These are phyloP conservation scores for Marsdenia floribunda DNA, from an alignment of 257 asterid genomes.

Conservation along the genomic window DNA sequence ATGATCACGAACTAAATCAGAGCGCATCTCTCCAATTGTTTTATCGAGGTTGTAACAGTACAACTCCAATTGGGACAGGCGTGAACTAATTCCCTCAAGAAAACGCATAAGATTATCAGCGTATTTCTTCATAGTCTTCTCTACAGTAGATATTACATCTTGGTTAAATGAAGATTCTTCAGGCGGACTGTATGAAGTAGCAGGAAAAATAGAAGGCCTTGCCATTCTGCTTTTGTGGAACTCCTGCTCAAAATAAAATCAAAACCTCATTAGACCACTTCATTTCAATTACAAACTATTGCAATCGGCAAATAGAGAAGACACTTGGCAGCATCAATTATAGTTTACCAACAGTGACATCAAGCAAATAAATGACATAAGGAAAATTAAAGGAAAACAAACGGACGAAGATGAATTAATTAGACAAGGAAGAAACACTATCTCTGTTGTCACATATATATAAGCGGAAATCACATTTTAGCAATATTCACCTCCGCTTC, in stretches of 20 bases:
- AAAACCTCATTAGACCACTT: slow-evolving; percentile 2
- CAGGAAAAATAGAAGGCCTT: slow-evolving; percentile 58
- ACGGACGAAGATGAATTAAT: background rate
- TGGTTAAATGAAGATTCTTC: slow-evolving; percentile 72
- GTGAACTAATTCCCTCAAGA: slow-evolving; percentile 92
- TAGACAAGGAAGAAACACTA: background rate
- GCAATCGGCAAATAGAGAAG: background rate
- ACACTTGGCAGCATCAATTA: background rate
- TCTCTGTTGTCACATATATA: background rate
- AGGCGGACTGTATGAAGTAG: slow-evolving; percentile 58
- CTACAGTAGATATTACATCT: slow-evolving; percentile 59
- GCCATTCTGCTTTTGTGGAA: slow-evolving; percentile 71
- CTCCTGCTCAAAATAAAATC: slow-evolving; percentile 48
- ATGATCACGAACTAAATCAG: slow-evolving; percentile 70
- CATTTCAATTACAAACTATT: background rate
- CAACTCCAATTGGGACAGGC: slow-evolving; percentile 82
- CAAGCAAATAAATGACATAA: background rate
- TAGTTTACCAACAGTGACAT: background rate
- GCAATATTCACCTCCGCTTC: background rate
- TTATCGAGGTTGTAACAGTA: slow-evolving; percentile 91
- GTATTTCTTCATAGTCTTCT: slow-evolving; percentile 74
- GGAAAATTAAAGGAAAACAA: background rate
- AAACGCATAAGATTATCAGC: slow-evolving; percentile 87
- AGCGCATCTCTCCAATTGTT: slow-evolving; percentile 85
- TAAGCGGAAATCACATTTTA: background rate